Conservation (phyloP, 805 yeast genomes). For the Grigorovia jiainica region DNA sequence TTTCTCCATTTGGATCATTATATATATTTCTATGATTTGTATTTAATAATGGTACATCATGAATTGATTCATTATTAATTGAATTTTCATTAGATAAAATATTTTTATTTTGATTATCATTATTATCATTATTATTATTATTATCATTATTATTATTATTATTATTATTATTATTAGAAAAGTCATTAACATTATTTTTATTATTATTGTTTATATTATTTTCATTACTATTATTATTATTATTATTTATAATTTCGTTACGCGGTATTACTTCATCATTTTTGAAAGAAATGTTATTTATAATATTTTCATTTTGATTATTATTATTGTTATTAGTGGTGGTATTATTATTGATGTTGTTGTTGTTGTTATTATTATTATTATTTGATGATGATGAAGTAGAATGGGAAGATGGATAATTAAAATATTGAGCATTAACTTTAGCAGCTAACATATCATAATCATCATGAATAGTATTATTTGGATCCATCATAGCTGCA, state of each 20-base stretch:
- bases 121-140: neutral
- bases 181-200: neutral
- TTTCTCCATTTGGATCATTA: neutral
- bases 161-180: neutral
- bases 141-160: neutral
- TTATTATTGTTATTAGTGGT: neutral
- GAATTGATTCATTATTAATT: neutral
- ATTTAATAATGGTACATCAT: neutral
- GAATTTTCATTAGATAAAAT: neutral
- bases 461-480: conserved; percentile 22
- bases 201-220: neutral
- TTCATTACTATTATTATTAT: neutral
- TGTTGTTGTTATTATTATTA: neutral
- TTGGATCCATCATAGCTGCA: conserved; percentile 19
- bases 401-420: conserved; percentile 1
- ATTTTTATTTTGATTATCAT: neutral
- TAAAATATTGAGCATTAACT: conserved; percentile 29
- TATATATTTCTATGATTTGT: conserved; percentile 2
- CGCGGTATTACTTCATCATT: neutral
- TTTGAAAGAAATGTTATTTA: neutral
- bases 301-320: neutral
- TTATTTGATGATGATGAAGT: neutral
- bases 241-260: neutral
- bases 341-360: neutral
- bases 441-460: conserved; percentile 28